phyloP scores from a whole-genome alignment of 257 asterid species.

The Voacanga thouarsii region DNA sequence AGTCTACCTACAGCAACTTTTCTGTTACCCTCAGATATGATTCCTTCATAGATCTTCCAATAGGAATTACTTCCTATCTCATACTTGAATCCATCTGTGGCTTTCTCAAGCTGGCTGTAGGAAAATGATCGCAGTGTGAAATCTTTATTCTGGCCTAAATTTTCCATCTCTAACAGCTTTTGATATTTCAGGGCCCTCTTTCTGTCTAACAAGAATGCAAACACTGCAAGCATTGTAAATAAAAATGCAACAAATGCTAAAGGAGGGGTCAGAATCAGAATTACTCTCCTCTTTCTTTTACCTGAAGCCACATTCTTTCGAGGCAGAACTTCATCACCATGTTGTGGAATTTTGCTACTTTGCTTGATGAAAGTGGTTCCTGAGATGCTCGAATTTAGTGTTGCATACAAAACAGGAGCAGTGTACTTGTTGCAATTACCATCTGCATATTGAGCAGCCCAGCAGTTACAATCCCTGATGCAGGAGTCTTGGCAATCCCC shows the following conservation, averaged over 20 bases:
- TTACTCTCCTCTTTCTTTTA: conserved; percentile 11
- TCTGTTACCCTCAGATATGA: conserved; percentile 15
- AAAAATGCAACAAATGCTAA: conserved; percentile 11
- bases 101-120: conserved; percentile 21
- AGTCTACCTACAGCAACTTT: conserved; percentile 25
- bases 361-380: conserved; percentile 17
- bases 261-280: conserved; percentile 19
- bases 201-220: conserved; percentile 16
- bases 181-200: conserved; percentile 16
- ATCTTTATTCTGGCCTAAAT: conserved; percentile 21
- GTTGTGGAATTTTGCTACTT: conserved; percentile 2
- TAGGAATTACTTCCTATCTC: conserved; percentile 18
- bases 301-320: neutral
- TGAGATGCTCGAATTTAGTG: neutral
- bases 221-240: conserved; percentile 15
- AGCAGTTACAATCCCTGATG: conserved; percentile 25
- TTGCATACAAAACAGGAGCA: conserved; percentile 21
- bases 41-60: conserved; percentile 24
- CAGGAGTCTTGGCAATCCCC: conserved; percentile 22
- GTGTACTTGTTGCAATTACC: conserved; percentile 17
- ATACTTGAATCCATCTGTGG: conserved; percentile 27
- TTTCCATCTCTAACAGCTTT: conserved; percentile 21
- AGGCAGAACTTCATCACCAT: neutral
- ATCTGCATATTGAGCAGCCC: conserved; percentile 6
- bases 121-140: conserved; percentile 27